Conservation (phyloP, 495 filamentous ascomycete genomes). For the Penicillium ochrochloron region DNA sequence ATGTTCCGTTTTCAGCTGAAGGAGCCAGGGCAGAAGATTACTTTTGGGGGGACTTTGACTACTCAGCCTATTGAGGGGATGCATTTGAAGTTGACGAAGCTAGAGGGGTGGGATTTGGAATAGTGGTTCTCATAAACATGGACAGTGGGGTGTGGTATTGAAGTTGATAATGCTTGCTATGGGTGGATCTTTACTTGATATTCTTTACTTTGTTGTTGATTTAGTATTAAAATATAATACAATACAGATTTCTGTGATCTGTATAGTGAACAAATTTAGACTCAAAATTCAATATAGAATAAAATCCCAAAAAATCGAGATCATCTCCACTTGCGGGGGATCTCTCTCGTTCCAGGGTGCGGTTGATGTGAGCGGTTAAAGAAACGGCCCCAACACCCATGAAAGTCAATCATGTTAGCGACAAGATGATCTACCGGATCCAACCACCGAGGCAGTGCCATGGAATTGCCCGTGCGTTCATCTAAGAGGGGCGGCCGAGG, state of each 20-base stretch:
- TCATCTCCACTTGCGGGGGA: neutral
- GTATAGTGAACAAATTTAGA: neutral
- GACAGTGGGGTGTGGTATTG: neutral
- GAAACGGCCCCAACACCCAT: neutral
- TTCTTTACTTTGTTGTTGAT: neutral
- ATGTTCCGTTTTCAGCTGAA: slow-evolving; percentile 53
- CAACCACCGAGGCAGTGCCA: slow-evolving; percentile 14
- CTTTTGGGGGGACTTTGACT: slow-evolving; percentile 64
- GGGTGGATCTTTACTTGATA: neutral
- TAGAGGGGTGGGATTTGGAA: slow-evolving; percentile 62
- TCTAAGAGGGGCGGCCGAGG: slow-evolving; percentile 16
- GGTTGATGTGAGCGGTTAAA: neutral
- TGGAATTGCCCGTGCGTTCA: neutral
- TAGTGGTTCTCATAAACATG: neutral
- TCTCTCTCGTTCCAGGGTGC: slow-evolving; percentile 1
- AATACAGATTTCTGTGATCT: neutral
- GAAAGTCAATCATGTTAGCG: neutral
- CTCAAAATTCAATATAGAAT: neutral
- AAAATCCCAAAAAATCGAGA: neutral
- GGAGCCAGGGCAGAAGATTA: slow-evolving; percentile 58
- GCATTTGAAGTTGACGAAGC: slow-evolving; percentile 58
- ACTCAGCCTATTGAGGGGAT: slow-evolving; percentile 65
- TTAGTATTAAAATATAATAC: neutral
- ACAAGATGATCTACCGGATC: slow-evolving; percentile 1
- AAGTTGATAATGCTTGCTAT: neutral